phyloP scores from a whole-genome alignment of 805 yeast species.

The Pichia nanzhaoensis region DNA sequence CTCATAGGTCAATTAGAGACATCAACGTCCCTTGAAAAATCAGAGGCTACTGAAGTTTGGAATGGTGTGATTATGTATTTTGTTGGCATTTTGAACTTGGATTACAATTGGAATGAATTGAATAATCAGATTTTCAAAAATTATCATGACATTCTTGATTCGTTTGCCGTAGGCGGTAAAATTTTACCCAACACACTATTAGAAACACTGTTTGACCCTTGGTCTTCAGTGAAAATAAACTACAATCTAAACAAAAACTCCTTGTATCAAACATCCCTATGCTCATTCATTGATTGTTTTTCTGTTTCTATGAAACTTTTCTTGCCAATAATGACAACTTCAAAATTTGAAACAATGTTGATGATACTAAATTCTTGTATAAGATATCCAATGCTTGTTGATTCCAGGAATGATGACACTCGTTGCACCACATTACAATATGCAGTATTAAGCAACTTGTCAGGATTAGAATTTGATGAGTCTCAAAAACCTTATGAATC shows the following conservation, averaged over 20 bases:
- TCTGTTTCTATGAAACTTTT: slow-evolving; percentile 38
- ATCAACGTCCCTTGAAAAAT: slow-evolving; percentile 23
- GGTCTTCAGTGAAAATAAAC: slow-evolving; percentile 39
- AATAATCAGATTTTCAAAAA: slow-evolving; percentile 51
- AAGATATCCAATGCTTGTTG: slow-evolving; percentile 67
- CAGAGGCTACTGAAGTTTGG: slow-evolving; percentile 42
- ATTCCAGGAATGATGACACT: slow-evolving; percentile 43
- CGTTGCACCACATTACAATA: slow-evolving; percentile 60
- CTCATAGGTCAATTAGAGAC: slow-evolving; percentile 46
- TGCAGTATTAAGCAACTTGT: slow-evolving; percentile 46
- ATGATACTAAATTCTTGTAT: slow-evolving; percentile 58
- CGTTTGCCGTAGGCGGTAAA: slow-evolving; percentile 20
- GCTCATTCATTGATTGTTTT: slow-evolving; percentile 49
- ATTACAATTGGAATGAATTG: slow-evolving; percentile 41
- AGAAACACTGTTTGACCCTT: slow-evolving; percentile 42
- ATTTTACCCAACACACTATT: slow-evolving; percentile 29
- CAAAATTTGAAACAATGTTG: slow-evolving; percentile 44
- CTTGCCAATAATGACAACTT: slow-evolving; percentile 27
- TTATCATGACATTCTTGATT: slow-evolving; percentile 40
- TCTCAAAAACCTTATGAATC: slow-evolving; percentile 30
- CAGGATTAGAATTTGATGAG: slow-evolving; percentile 18
- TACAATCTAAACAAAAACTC: slow-evolving; percentile 35
- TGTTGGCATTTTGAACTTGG: slow-evolving; percentile 32
- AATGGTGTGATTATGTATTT: slow-evolving; percentile 44
- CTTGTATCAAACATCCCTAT: slow-evolving; percentile 55